A percentile compares a stretch with the other conserved stretches of the same genome.
These are phyloP conservation scores for Colletotrichum musicola DNA, from an alignment of 2,329 filamentous ascomycete species.

Conservation along the genomic window DNA sequence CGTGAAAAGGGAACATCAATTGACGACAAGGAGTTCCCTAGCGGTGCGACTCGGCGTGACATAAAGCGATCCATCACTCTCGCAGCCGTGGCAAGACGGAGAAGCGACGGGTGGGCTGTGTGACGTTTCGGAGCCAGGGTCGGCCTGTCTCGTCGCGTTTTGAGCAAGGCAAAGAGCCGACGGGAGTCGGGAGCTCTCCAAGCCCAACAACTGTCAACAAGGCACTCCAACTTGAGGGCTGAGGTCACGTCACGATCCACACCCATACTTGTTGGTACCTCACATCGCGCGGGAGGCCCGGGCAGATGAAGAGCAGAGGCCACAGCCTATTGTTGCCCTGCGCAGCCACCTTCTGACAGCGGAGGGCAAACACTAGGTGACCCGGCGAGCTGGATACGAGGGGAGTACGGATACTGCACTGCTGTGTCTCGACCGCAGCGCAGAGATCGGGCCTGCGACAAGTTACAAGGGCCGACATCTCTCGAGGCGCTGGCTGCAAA, in stretches of 20 bases:
- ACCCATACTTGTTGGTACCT: too few relatives aligned
- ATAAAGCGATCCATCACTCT: background rate
- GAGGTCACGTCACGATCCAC: too few relatives aligned
- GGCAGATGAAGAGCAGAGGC: constrained; percentile 28
- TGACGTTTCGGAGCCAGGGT: constrained; percentile 28
- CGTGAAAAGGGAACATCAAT: too few relatives aligned
- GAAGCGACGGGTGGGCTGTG: constrained; percentile 38
- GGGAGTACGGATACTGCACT: background rate
- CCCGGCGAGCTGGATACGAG: constrained; percentile 33
- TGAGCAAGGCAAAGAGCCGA: constrained; percentile 5
- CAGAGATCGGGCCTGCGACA: too few relatives aligned
- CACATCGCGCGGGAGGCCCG: background rate
- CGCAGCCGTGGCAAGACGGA: constrained; percentile 36
- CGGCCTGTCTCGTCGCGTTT: constrained; percentile 18
- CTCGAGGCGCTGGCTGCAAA: background rate
- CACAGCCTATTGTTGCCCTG: constrained; percentile 23
- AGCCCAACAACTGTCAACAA: background rate
- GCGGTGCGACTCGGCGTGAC: constrained; percentile 7
- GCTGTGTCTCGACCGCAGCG: too few relatives aligned
- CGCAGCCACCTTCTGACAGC: constrained; percentile 33
- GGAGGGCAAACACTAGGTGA: constrained; percentile 2
- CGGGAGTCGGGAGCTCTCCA: too few relatives aligned
- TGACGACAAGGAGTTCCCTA: background rate
- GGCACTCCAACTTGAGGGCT: constrained; percentile 9
- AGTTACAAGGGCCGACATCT: background rate